Conservation (phyloP, 2,329 filamentous ascomycete species). For the Hypoxylon sp. region DNA sequence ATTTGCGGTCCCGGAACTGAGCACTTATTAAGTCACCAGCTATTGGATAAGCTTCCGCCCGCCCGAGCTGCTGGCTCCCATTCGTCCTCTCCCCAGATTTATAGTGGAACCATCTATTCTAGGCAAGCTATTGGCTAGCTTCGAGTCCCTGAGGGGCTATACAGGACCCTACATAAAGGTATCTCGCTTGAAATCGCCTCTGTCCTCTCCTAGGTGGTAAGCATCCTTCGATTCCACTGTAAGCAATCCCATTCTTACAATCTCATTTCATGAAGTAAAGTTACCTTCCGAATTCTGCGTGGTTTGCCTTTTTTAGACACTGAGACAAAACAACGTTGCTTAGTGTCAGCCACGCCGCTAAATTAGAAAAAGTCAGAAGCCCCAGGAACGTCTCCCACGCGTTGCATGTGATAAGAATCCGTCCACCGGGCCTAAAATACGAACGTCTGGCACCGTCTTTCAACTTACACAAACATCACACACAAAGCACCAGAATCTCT, state of each 20-base stretch:
- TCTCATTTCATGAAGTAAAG: conserved; percentile 3
- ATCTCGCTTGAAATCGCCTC: conserved; percentile 11
- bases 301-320: conserved; percentile 20
- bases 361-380: conserved; percentile 31
- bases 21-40: conserved; percentile 19
- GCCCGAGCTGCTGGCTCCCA: conserved; percentile 43
- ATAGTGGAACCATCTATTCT: conserved; percentile 21
- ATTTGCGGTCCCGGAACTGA: conserved; percentile 13
- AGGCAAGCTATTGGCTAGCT: conserved; percentile 25
- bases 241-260: conserved; percentile 11
- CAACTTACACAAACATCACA: conserved; percentile 44
- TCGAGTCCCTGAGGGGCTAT: conserved; percentile 21
- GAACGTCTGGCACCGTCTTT: conserved; percentile 27
- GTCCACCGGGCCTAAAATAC: conserved; percentile 36
- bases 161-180: conserved; percentile 18
- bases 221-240: conserved; percentile 32
- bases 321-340: conserved; percentile 41
- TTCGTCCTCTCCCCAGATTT: conserved; percentile 44
- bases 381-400: conserved; percentile 21
- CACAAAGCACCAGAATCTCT: conserved; percentile 30
- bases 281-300: conserved; percentile 22
- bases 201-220: conserved; percentile 23
- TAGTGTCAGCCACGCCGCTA: conserved; percentile 35
- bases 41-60: conserved; percentile 42
- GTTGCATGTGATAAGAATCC: conserved; percentile 45